phyloP scores from a whole-genome alignment of 768 basidiomycete genomes.

The Podaxis rugospora region DNA sequence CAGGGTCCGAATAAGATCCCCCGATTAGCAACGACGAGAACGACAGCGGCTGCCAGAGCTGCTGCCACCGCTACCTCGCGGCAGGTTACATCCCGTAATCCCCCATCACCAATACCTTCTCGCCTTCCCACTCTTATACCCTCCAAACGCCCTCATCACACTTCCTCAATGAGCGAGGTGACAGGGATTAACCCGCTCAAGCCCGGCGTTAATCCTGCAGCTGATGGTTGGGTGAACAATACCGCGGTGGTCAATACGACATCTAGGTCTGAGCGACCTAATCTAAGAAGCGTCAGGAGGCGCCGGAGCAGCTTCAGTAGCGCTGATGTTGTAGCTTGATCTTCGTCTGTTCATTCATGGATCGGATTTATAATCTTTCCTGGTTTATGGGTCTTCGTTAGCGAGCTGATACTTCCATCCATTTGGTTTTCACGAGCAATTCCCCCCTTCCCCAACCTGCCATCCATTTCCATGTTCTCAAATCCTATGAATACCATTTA shows the following conservation, averaged over 20 bases:
- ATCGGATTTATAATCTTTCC: slow-evolving; percentile 7
- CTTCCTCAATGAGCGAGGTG: slow-evolving; percentile 47
- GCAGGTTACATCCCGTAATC: slow-evolving; percentile 31
- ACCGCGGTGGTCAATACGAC: slow-evolving; percentile 69
- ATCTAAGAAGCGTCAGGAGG: slow-evolving; percentile 66
- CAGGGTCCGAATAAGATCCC: slow-evolving; percentile 67
- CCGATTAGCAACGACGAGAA: slow-evolving; percentile 51
- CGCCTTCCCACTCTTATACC: slow-evolving; percentile 69
- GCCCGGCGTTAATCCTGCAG: slow-evolving; percentile 25
- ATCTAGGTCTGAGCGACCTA: slow-evolving; percentile 70
- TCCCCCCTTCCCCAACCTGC: slow-evolving; percentile 30
- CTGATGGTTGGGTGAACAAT: slow-evolving; percentile 75
- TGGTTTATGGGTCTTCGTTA: not conserved
- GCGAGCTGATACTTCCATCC: slow-evolving; percentile 13
- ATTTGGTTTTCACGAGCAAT: slow-evolving; percentile 19
- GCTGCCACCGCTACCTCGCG: slow-evolving; percentile 20
- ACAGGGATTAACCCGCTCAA: slow-evolving; percentile 37
- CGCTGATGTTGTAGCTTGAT: slow-evolving; percentile 77
- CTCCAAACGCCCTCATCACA: slow-evolving; percentile 49
- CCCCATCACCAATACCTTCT: slow-evolving; percentile 70
- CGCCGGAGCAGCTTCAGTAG: slow-evolving; percentile 85
- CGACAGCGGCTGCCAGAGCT: slow-evolving; percentile 37
- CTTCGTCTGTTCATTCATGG: not conserved
- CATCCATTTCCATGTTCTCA: slow-evolving; percentile 20
- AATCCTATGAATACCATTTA: slow-evolving; percentile 12